A percentile compares a stretch with the other conserved stretches of the same genome.
Conservation (phyloP, 176 grass and related monocot genomes). For the Aechmea fasciata region DNA sequence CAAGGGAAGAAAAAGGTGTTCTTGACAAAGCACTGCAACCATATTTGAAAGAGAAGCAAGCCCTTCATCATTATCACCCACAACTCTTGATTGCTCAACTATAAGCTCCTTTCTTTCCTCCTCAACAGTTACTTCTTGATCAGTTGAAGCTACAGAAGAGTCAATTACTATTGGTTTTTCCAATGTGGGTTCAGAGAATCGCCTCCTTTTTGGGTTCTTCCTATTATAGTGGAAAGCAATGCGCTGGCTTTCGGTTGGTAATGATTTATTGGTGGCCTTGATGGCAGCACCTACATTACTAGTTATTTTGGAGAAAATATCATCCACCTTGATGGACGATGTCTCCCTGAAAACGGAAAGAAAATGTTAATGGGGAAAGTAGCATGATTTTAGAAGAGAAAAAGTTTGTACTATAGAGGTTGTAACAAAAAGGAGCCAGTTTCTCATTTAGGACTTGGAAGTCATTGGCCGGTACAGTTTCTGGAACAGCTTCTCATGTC, state of each 20-base stretch:
- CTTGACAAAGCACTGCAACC: constrained; percentile 87
- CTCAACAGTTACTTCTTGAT: constrained; percentile 24
- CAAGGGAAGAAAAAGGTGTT: constrained; percentile 80
- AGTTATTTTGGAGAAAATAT: constrained; percentile 57
- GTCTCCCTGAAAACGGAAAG: constrained; percentile 41
- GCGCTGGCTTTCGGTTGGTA: constrained; percentile 44
- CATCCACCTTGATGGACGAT: constrained; percentile 59
- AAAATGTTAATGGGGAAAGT: constrained; percentile 9
- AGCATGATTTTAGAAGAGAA: constrained; percentile 10
- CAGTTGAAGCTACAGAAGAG: constrained; percentile 22
- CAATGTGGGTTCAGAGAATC: constrained; percentile 33
- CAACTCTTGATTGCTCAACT: constrained; percentile 22
- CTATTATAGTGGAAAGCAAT: constrained; percentile 69
- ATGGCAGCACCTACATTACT: constrained; percentile 72
- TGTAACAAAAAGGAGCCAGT: too few species aligned
- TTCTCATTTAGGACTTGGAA: too few species aligned
- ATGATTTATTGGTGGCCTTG: constrained; percentile 58
- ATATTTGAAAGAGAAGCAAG: constrained; percentile 72
- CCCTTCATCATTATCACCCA: constrained; percentile 49
- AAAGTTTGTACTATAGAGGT: background rate
- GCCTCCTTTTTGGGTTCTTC: constrained; percentile 77
- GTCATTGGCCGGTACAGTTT: too few species aligned
- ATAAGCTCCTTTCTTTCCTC: constrained; percentile 35
- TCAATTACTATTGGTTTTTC: constrained; percentile 27
- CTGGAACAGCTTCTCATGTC: too few species aligned